These are phyloP conservation scores for Vitellaria paradoxa DNA, from an alignment of 179 eudicot species.

Conservation along the genomic window DNA sequence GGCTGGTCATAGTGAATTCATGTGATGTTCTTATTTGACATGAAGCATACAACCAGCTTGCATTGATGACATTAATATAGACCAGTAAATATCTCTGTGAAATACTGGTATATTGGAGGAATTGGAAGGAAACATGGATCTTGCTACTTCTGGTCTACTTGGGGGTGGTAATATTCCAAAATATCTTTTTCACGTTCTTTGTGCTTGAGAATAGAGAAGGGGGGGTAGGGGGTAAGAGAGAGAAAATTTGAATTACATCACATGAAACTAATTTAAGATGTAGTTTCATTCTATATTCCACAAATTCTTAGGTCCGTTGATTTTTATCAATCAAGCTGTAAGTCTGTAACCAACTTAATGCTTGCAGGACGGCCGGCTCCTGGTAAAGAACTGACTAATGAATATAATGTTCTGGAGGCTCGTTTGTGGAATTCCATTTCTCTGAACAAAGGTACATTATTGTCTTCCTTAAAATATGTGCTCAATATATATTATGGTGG, in stretches of 20 bases:
- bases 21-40: not conserved
- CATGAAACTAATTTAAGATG: not conserved
- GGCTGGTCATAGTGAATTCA: not conserved
- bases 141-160: too few relatives aligned
- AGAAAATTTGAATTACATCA: not conserved
- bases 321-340: not conserved
- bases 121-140: not conserved
- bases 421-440: conserved; percentile 68
- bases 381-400: conserved; percentile 67
- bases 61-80: not conserved
- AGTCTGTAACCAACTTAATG: conserved; percentile 8
- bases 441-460: conserved; percentile 49
- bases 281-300: not conserved
- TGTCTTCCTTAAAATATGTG: not conserved
- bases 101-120: not conserved
- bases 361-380: conserved; percentile 71
- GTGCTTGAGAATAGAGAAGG: not conserved
- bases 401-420: conserved; percentile 75
- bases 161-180: not conserved
- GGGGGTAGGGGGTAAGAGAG: not conserved
- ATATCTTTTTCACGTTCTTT: not conserved
- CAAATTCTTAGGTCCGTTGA: not conserved
- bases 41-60: not conserved
- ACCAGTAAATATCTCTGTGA: not conserved
- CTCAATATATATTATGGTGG: not conserved